Base-by-base conservation (phyloP, 73 alveolate species). In the Paraurostyla sp. region DNA sequence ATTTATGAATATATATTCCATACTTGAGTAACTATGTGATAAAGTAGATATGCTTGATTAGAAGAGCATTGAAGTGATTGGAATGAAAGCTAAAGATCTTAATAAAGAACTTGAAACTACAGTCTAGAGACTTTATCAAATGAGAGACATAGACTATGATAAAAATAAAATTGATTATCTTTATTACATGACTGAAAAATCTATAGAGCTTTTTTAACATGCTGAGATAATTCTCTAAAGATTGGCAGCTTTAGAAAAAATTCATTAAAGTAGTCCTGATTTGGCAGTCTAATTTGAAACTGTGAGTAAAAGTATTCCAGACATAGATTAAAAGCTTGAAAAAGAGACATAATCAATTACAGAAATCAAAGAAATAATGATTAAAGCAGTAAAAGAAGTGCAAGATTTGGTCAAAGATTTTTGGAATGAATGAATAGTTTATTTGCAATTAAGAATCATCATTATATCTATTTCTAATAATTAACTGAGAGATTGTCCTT, bases 81-180 rank as follows among this genome's bases (percentile, higher is more conserved):
- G 86, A 16, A n/a, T 25, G 51, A 73, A 49, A 36, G 86, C 86
- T 23, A 73, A 73, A 49, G 86, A 73, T 20, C 29, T 73, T 2
- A 73, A 73, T 46, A 73, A 48, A 25, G 86, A 73, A 49, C 71
- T 73, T 13, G 86, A 73, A 25, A 73, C 71, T 43, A 29, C 71
- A 16, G 42, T 9, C 46, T 73, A 16, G 30, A 73, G 86, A 73
- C 71, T 73, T 3, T 73, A 23, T 36, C 20, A 22, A 23, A 73
- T 73, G 86, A 73, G 71, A 48, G 86, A 73, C 18, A 49, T 73
- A 6, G 86, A 73, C 32, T 73, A 73, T 73, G 86, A 73, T 43
- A 73, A 73, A 30, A 73, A 73, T 46, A 73, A 73, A 36, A 73
- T 73, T 29, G 86, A 73, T 15, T 73, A 13, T 71, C 50, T 73